These are phyloP conservation scores for Boletus speciosus DNA, from an alignment of 768 basidiomycete genomes.

Conservation along the genomic window DNA sequence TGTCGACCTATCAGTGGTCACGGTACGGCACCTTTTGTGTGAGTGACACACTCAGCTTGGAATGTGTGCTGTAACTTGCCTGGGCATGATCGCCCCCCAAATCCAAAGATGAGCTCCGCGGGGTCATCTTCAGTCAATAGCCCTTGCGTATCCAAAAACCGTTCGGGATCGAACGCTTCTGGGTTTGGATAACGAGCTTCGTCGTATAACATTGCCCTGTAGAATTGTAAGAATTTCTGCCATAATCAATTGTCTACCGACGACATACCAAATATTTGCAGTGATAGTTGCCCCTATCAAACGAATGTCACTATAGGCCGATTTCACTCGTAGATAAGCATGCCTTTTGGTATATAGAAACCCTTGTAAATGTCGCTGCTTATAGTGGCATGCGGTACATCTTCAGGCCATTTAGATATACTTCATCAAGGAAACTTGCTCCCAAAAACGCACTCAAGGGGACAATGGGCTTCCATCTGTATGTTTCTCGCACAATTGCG, in stretches of 20 bases:
- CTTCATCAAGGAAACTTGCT: neutral
- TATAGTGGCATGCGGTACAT: conserved; percentile 26
- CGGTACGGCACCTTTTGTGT: neutral
- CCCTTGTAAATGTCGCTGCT: conserved; percentile 39
- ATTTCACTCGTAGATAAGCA: neutral
- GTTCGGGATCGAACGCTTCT: conserved; percentile 10
- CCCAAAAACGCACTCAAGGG: neutral
- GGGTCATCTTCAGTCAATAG: conserved; percentile 2
- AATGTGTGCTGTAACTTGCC: neutral
- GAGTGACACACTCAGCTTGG: neutral
- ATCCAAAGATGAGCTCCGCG: conserved; percentile 2
- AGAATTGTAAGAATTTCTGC: neutral
- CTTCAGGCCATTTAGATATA: neutral
- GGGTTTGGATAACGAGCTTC: conserved; percentile 9
- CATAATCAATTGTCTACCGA: neutral
- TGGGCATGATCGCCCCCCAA: conserved; percentile 8
- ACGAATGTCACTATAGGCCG: neutral
- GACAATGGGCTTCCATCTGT: conserved; percentile 2
- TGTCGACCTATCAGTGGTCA: neutral
- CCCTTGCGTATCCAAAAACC: conserved; percentile 6
- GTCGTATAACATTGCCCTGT: conserved; percentile 6
- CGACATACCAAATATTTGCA: conserved; percentile 7
- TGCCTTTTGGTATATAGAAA: conserved; percentile 50
- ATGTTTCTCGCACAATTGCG: conserved; percentile 6
- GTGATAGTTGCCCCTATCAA: conserved; percentile 4